These are phyloP conservation scores for Fistulinella cinereoalba DNA, from an alignment of 1,284 basidiomycete species.

Conservation along the genomic window DNA sequence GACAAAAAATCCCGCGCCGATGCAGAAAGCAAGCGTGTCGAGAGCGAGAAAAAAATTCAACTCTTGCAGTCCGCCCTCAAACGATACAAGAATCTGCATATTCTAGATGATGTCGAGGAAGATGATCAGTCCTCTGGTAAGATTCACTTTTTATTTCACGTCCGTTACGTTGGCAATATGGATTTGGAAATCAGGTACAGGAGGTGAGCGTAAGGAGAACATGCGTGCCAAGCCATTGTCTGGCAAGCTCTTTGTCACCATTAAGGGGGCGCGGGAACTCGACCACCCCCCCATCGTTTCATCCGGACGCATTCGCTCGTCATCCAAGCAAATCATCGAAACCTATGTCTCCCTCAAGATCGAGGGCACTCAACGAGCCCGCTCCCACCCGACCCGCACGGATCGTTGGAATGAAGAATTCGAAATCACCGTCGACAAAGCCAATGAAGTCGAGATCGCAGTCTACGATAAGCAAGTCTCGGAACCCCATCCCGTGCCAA, in stretches of 20 bases:
- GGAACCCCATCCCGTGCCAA: slow-evolving; percentile 80
- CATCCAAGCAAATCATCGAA: slow-evolving; percentile 78
- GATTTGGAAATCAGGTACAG: slow-evolving; percentile 51
- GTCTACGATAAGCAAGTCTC: slow-evolving; percentile 91
- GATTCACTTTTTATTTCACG: slow-evolving; percentile 22
- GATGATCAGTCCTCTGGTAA: slow-evolving; percentile 59
- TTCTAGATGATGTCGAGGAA: slow-evolving; percentile 86
- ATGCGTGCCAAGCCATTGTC: slow-evolving; percentile 90
- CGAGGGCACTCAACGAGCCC: slow-evolving; percentile 91
- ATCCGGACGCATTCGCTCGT: slow-evolving; percentile 61
- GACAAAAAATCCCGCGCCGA: slow-evolving; percentile 92
- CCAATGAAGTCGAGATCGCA: slow-evolving; percentile 97
- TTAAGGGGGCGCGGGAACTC: slow-evolving; percentile 89
- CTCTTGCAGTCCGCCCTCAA: slow-evolving; percentile 90
- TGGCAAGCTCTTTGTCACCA: slow-evolving; percentile 87
- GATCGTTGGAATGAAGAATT: slow-evolving; percentile 99
- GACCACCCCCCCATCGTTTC: slow-evolving; percentile 83
- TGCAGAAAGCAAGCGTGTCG: slow-evolving; percentile 90
- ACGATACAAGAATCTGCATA: slow-evolving; percentile 94
- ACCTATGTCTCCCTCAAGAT: slow-evolving; percentile 95
- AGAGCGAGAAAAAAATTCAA: slow-evolving; percentile 96
- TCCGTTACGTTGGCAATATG: slow-evolving; percentile 1
- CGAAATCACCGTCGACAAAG: slow-evolving; percentile 95
- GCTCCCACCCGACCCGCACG: slow-evolving; percentile 89
- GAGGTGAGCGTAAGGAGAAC: slow-evolving; percentile 89